These are phyloP conservation scores for Vigna reflexopilosa DNA, from an alignment of 306 rosid genomes.

Conservation along the genomic window DNA sequence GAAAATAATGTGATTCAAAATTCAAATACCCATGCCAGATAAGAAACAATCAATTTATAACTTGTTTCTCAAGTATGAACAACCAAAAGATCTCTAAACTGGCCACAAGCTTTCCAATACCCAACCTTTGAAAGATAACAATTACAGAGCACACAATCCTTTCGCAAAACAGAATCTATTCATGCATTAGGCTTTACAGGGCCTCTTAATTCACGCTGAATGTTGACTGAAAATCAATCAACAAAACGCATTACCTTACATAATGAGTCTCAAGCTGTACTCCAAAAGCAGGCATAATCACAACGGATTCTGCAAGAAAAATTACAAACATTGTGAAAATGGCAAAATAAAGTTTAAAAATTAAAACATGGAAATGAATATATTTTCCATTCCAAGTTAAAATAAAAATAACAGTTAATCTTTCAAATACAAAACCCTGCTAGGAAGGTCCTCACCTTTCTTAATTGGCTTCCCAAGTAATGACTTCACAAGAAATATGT, in stretches of 20 bases:
- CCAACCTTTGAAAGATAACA: not conserved
- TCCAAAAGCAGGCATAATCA: constrained; percentile 92
- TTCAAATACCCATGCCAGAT: not conserved
- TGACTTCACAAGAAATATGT: constrained; percentile 63
- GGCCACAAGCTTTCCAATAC: not conserved
- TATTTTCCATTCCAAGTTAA: not conserved
- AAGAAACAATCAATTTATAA: not conserved
- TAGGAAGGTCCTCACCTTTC: constrained; percentile 64
- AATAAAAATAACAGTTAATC: constrained; percentile 34
- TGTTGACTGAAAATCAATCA: constrained; percentile 12
- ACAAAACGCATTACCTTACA: constrained; percentile 57
- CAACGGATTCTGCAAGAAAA: constrained; percentile 71
- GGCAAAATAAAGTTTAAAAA: constrained; percentile 20
- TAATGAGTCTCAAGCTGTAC: constrained; percentile 90
- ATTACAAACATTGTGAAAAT: constrained; percentile 22
- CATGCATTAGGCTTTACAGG: not conserved
- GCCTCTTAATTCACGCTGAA: constrained; percentile 3
- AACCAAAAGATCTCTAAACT: constrained; percentile 21
- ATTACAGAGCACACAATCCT: not conserved
- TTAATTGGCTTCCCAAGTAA: constrained; percentile 63
- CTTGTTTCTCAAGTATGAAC: constrained; percentile 32
- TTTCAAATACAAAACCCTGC: constrained; percentile 35
- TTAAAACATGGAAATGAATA: constrained; percentile 1
- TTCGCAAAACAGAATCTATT: constrained; percentile 3
- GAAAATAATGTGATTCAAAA: not conserved